These are phyloP conservation scores for Globisporangium uncinulatum DNA, from an alignment of 352 stramenopile genomes.

Conservation along the genomic window DNA sequence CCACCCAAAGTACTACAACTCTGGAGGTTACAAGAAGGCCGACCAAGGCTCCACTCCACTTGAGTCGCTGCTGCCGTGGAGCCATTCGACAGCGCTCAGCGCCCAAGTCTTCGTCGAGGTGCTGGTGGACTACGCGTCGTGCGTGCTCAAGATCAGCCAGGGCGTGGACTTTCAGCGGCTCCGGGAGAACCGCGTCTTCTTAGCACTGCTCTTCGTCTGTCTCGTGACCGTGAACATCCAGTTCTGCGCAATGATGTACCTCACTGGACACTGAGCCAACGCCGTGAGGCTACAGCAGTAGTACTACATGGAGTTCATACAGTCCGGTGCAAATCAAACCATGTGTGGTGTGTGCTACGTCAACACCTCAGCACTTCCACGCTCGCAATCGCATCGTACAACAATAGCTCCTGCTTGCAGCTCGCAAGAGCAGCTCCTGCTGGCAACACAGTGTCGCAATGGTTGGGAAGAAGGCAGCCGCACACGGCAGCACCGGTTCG, in stretches of 20 bases:
- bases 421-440: no score
- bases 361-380: no score
- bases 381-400: no score
- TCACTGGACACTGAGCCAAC: neutral
- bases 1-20: conserved; percentile 27
- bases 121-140: conserved; percentile 10
- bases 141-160: neutral
- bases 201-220: conserved; percentile 9
- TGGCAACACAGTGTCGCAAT: no score
- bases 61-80: neutral
- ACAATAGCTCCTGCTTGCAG: no score
- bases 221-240: conserved; percentile 10
- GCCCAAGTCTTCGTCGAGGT: conserved; percentile 8
- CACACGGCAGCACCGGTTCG: no score
- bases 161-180: conserved; percentile 11
- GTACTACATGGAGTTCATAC: no score
- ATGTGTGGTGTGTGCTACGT: no score
- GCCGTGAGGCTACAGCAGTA: no score
- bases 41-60: no score
- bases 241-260: conserved; percentile 10
- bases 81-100: neutral
- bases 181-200: neutral
- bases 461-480: no score
- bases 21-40: neutral
- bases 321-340: no score